Evolutionary conservation across 345 rosid species (phyloP).

Genomic region (Heritiera littoralis): DNA sequence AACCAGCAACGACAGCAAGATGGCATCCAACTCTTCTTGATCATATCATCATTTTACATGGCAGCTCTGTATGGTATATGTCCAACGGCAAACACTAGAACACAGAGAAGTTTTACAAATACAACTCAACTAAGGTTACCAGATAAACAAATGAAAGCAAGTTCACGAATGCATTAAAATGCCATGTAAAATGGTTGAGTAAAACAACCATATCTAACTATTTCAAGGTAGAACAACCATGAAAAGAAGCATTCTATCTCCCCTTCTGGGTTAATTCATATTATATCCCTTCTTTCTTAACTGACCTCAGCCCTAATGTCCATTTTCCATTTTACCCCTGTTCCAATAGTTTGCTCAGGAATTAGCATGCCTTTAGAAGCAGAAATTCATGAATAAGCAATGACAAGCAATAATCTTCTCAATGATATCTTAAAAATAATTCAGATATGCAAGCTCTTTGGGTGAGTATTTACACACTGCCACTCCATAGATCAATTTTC

Average conservation of each 20-base stretch:
- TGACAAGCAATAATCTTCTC: neutral
- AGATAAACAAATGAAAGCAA: neutral
- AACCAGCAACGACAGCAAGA: neutral
- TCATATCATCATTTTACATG: neutral
- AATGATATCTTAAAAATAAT: neutral
- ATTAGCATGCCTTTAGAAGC: neutral
- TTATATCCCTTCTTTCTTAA: neutral
- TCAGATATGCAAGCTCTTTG: neutral
- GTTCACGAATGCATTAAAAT: neutral
- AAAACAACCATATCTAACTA: neutral
- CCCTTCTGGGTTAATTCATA: neutral
- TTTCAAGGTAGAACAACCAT: slow-evolving; percentile 8
- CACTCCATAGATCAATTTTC: neutral
- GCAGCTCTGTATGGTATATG: neutral
- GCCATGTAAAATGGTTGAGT: neutral
- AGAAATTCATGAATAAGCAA: neutral
- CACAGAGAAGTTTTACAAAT: neutral
- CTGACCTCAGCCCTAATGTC: neutral
- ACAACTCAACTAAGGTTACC: neutral
- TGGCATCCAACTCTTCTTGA: neutral
- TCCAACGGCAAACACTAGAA: neutral
- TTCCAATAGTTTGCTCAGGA: neutral
- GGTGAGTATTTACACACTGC: neutral
- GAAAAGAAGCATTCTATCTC: slow-evolving; percentile 6
- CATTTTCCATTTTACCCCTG: neutral